phyloP scores from a whole-genome alignment of 345 rosid species.

The Euphorbia peplus region DNA sequence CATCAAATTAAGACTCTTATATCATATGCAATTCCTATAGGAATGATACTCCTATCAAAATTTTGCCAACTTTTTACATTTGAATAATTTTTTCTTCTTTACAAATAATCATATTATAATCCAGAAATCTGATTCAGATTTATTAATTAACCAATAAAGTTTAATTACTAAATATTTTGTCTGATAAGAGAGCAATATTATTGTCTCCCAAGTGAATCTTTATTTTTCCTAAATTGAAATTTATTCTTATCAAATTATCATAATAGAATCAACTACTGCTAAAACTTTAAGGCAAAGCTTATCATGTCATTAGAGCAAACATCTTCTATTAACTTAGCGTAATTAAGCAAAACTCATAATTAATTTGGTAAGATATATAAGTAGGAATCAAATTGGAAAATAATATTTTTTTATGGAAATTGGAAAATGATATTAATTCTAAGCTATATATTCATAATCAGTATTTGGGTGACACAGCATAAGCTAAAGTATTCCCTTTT shows the following conservation, averaged over 20 bases:
- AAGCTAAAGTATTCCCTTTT: background rate
- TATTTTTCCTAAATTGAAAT: background rate
- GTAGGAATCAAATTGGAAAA: background rate
- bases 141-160: background rate
- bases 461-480: background rate
- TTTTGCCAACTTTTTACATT: background rate
- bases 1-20: too few species aligned
- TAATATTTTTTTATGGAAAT: too few species aligned
- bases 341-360: background rate
- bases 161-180: background rate
- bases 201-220: background rate
- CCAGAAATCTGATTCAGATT: background rate
- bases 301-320: background rate
- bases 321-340: background rate
- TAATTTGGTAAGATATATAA: background rate
- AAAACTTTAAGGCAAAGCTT: background rate
- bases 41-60: too few species aligned
- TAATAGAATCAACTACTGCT: background rate
- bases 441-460: background rate
- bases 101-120: background rate
- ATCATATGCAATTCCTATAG: too few species aligned
- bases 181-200: slow-evolving; percentile 1
- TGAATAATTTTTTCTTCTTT: too few species aligned
- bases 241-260: background rate
- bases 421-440: background rate